Evolutionary conservation across 2,329 filamentous ascomycete genomes (phyloP).

Genomic region (Trichophyton schoenleinii): DNA sequence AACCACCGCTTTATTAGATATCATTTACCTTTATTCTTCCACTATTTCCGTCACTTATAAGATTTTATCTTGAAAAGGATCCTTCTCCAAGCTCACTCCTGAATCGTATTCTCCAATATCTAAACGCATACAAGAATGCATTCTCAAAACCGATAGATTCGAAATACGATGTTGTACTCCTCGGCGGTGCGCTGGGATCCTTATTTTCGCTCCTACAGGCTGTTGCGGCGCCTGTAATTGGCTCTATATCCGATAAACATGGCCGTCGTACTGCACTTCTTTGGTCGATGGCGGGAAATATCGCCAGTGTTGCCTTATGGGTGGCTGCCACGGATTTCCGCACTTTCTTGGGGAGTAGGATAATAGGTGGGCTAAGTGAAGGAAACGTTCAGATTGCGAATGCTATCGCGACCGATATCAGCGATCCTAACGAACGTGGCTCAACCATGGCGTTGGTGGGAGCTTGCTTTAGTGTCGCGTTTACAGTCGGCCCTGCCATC

Average conservation of each 20-base stretch:
- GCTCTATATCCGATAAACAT: conserved; percentile 73
- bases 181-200: conserved; percentile 86
- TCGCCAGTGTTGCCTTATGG: conserved; percentile 87
- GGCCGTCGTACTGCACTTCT: conserved; percentile 78
- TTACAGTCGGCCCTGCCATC: conserved; percentile 87
- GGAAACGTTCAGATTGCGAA: conserved; percentile 94
- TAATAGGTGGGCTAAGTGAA: conserved; percentile 88
- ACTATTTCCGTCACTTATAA: conserved; percentile 84
- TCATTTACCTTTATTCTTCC: conserved; percentile 98
- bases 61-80: conserved; percentile 87
- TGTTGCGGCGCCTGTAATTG: conserved; percentile 82
- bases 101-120: conserved; percentile 62
- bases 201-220: conserved; percentile 90
- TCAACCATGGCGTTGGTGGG: conserved; percentile 94
- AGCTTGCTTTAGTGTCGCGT: conserved; percentile 91
- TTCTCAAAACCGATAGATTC: conserved; percentile 90
- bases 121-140: conserved; percentile 89
- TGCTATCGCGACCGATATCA: conserved; percentile 92
- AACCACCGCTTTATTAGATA: conserved; percentile 47
- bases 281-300: conserved; percentile 85
- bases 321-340: conserved; percentile 86
- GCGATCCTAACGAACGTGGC: conserved; percentile 68
- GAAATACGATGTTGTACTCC: conserved; percentile 89
- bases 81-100: conserved; percentile 53
- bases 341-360: conserved; percentile 83